phyloP scores from a whole-genome alignment of 192 early-diverging fungal genomes.

The Gamsiella multidivaricata region DNA sequence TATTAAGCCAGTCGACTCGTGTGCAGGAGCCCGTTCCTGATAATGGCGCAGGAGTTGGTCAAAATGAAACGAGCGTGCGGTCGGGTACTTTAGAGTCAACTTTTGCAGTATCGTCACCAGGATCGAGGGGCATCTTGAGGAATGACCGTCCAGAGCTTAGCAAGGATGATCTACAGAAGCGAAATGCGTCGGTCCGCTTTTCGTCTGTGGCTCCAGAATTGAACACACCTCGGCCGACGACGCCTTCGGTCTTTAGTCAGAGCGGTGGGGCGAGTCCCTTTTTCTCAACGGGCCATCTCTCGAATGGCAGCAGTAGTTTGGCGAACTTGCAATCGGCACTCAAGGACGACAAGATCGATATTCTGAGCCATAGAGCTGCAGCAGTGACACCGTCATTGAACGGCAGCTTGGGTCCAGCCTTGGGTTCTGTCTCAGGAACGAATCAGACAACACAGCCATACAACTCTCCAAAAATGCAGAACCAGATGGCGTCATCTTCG shows the following conservation, averaged over 20 bases:
- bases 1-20: neutral
- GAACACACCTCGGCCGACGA: constrained; percentile 9
- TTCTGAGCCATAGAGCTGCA: constrained; percentile 29
- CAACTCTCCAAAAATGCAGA: constrained; percentile 13
- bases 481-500: neutral
- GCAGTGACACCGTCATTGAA: constrained; percentile 8
- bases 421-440: constrained; percentile 43
- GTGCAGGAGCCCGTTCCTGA: neutral
- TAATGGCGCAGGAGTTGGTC: constrained; percentile 2
- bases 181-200: constrained; percentile 36
- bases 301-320: constrained; percentile 6
- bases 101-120: neutral
- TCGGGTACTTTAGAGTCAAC: neutral
- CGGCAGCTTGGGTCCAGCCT: constrained; percentile 42
- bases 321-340: constrained; percentile 23
- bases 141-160: constrained; percentile 9
- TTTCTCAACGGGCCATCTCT: constrained; percentile 10
- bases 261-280: constrained; percentile 15
- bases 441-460: constrained; percentile 12
- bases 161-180: constrained; percentile 14
- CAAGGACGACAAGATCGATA: constrained; percentile 35
- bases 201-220: constrained; percentile 9
- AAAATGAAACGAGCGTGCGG: neutral
- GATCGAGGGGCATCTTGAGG: constrained; percentile 6
- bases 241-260: constrained; percentile 29